Evolutionary conservation across 2,329 filamentous ascomycete species (phyloP), one percentile per base, ranked within the genome.

Genomic region (Colletotrichum paranaense): DNA sequence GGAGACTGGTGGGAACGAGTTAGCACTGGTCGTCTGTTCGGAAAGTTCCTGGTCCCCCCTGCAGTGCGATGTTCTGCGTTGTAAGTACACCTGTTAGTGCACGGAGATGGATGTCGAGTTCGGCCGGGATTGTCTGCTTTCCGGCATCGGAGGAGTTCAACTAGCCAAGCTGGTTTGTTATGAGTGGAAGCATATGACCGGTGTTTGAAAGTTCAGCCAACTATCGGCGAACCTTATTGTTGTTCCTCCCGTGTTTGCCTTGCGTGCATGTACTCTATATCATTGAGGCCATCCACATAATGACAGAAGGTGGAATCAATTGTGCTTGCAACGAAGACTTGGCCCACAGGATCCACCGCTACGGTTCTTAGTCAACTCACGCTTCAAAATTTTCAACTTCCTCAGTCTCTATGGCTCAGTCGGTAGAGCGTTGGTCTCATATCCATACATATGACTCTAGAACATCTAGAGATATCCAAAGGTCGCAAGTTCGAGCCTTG

Each of bases 391-490:
- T 0, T 1, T 4, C 62, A 60, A 69, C 30, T 49, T 64, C 53
- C 42, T 60, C 24, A 65, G 66, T 70, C 67, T 73, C 67, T 68
- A 49, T 70, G 71, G 71, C 71, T 71, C 71, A 73, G 71, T 73
- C 26, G 71, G 71, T 49, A 73, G 71, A 71, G 71, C 71, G 67
- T 73, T 71, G 71, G 71, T 65, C 71, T 73, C 71, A 73, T 73
- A 73, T 52, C 4, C n/a, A 9, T 65, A 22, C 8, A 26, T 71
- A 62, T 73, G 71, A 73, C 67, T 42, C 60, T 73, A 38, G 35
- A 55, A 2, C 42, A 53, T 63, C 46, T n/a, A 42, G 71, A 11
- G 71, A 62, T 4, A 73, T 71, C 67, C 67, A 70, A 73, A 73
- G 71, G 71, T 73, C 71, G 71, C 53, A 62, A 73, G 62, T 73